Base-by-base conservation (phyloP, 257 asterid species). In the Leptodermis oblonga region DNA sequence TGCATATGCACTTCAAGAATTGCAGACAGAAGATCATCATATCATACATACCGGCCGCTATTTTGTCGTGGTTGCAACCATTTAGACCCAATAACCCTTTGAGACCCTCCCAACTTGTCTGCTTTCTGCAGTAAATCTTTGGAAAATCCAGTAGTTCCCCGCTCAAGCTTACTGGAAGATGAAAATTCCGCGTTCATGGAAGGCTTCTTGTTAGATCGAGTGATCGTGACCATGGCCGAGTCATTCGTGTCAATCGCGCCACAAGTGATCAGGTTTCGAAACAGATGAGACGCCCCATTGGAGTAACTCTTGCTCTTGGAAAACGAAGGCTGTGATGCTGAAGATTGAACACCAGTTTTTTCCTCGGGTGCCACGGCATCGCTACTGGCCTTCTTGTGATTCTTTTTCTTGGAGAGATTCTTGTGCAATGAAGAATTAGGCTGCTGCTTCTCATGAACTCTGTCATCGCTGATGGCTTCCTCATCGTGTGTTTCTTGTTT, bases 211-310 rank as follows among this genome's bases (percentile, higher is more conserved):
- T 59, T 72, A 34, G 69, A 82, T 78, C 77, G 70, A 36, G 74
- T 78, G 13, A 81, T 61, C 4, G 68, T 54, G 64, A 85, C 78
- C 36, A 85, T 70, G 3, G 86, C 87, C 1, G 89, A 80, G 18
- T 93, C 97, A 41, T 82, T 82, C 0, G 97, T 88, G 4, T 86
- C 90, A 55, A 80, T 85, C 4, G 84, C 80, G 1, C 96, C 86
- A 68, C 98, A 93, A 20, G 71, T 83, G 48, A 93, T 90, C 74
- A 93, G 64, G 48, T 82, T 93, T 1, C 85, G 72, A 31, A 93
- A 80, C 39, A 88, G 68, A n/a, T 69, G 63, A 2, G 91, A 77
- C 13, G 83, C 81, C 0, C 86, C 83, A 55, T 34, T 76, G 4
- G 89, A 71, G 45, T 59, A 23, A 68, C 79, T 83, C 82, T 76